A percentile compares a stretch with the other conserved stretches of the same genome.
Evolutionary conservation across 345 rosid genomes (phyloP).

Genomic region (Nasturtium officinale): DNA sequence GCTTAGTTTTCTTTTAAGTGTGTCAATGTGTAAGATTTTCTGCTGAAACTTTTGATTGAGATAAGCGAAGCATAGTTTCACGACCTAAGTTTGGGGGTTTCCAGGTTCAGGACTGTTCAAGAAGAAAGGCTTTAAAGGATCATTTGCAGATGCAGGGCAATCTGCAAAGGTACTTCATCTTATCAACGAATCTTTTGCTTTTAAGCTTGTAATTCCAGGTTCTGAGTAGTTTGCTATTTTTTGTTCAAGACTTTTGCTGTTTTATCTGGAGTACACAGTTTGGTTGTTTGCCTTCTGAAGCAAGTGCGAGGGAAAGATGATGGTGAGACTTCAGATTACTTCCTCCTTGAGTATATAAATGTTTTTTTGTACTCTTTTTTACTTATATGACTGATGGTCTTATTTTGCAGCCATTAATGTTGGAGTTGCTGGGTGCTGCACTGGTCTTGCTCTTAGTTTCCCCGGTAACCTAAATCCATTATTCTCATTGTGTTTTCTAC

Average conservation of each 20-base stretch:
- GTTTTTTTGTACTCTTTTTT: neutral
- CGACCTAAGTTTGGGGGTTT: neutral
- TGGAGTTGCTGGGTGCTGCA: slow-evolving; percentile 91
- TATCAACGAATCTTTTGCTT: neutral
- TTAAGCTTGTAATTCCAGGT: neutral
- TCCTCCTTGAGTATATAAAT: neutral
- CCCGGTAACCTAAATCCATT: slow-evolving; percentile 55
- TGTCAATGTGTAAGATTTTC: slow-evolving; percentile 10
- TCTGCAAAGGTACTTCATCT: slow-evolving; percentile 73
- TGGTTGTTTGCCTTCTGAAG: slow-evolving; percentile 63
- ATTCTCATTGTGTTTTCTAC: neutral
- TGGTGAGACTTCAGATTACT: slow-evolving; percentile 49
- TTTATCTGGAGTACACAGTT: slow-evolving; percentile 46
- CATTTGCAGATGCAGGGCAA: slow-evolving; percentile 79
- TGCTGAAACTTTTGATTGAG: slow-evolving; percentile 6
- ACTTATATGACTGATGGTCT: slow-evolving; percentile 2
- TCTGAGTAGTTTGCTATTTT: slow-evolving; percentile 23
- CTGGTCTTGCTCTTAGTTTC: slow-evolving; percentile 84
- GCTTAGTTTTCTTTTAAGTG: neutral
- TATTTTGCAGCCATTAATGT: slow-evolving; percentile 72
- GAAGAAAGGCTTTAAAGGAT: slow-evolving; percentile 82
- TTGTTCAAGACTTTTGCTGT: slow-evolving; percentile 56
- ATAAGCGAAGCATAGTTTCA: neutral
- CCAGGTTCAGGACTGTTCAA: slow-evolving; percentile 82
- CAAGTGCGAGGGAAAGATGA: slow-evolving; percentile 93